Evolutionary conservation across 805 yeast species (phyloP).

Genomic region (Wickerhamomyces bisporus): DNA sequence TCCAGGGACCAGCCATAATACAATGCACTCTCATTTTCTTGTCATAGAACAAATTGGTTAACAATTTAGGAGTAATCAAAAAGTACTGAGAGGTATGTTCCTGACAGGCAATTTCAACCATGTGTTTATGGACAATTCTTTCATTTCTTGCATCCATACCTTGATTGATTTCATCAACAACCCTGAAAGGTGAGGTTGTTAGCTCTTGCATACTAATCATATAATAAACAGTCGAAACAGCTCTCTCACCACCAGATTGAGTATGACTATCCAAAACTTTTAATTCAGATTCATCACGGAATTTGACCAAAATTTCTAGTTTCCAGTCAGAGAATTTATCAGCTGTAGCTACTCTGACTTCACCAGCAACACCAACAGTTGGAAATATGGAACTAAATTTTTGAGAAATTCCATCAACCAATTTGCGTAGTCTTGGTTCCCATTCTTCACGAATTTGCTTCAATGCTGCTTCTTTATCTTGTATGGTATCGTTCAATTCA

Average conservation of each 20-base stretch:
- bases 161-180: slow-evolving; percentile 97
- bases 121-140: slow-evolving; percentile 73
- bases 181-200: slow-evolving; percentile 85
- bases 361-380: slow-evolving; percentile 84
- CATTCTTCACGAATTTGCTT: slow-evolving; percentile 39
- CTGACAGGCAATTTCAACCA: slow-evolving; percentile 83
- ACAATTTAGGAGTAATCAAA: slow-evolving; percentile 85
- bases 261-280: slow-evolving; percentile 75
- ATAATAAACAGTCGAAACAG: slow-evolving; percentile 88
- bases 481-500: slow-evolving; percentile 15
- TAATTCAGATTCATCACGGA: slow-evolving; percentile 70
- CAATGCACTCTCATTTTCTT: slow-evolving; percentile 81
- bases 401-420: slow-evolving; percentile 51
- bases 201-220: slow-evolving; percentile 87
- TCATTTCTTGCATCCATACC: slow-evolving; percentile 98
- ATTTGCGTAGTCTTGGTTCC: slow-evolving; percentile 54
- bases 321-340: slow-evolving; percentile 71
- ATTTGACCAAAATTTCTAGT: slow-evolving; percentile 76
- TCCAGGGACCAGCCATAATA: slow-evolving; percentile 58
- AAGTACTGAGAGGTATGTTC: slow-evolving; percentile 73
- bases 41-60: slow-evolving; percentile 73
- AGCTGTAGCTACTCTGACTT: slow-evolving; percentile 51
- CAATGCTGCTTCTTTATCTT: slow-evolving; percentile 32
- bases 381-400: slow-evolving; percentile 65
- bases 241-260: slow-evolving; percentile 97